phyloP scores from a whole-genome alignment of 345 rosid species.

The Abelmoschus esculentus region DNA sequence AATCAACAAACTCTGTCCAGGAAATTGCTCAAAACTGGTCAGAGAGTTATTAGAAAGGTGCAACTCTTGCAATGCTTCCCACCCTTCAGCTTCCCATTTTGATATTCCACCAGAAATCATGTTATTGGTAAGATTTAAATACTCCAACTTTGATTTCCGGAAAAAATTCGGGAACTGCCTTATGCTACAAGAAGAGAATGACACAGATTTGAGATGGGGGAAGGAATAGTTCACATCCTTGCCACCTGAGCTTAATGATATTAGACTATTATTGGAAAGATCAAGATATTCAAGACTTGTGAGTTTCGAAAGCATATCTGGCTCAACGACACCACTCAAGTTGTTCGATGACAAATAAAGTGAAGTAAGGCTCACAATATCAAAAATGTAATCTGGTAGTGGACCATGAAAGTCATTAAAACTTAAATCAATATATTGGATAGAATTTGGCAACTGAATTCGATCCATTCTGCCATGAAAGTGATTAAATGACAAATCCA shows the following conservation, averaged over 20 bases:
- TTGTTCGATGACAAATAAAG: neutral
- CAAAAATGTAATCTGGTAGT: neutral
- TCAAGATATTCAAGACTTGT: neutral
- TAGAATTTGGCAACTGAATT: neutral
- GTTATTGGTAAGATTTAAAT: constrained; percentile 9
- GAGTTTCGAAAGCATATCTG: neutral
- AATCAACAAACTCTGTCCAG: neutral
- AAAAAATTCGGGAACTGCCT: constrained; percentile 1
- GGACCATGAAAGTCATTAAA: neutral
- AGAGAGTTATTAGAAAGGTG: constrained; percentile 6
- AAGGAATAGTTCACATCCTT: neutral
- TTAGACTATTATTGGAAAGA: neutral
- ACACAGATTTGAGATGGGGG: neutral
- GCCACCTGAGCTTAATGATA: neutral
- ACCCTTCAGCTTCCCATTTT: neutral
- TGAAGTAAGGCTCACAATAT: neutral
- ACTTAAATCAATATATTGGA: neutral
- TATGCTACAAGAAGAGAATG: neutral
- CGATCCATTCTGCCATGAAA: neutral
- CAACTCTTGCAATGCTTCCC: neutral
- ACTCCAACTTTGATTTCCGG: neutral
- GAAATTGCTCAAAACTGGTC: neutral
- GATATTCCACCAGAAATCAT: neutral
- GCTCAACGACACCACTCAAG: neutral
- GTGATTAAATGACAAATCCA: neutral